Base-by-base conservation (phyloP, 106 monocot genomes). In the Allium cepa region DNA sequence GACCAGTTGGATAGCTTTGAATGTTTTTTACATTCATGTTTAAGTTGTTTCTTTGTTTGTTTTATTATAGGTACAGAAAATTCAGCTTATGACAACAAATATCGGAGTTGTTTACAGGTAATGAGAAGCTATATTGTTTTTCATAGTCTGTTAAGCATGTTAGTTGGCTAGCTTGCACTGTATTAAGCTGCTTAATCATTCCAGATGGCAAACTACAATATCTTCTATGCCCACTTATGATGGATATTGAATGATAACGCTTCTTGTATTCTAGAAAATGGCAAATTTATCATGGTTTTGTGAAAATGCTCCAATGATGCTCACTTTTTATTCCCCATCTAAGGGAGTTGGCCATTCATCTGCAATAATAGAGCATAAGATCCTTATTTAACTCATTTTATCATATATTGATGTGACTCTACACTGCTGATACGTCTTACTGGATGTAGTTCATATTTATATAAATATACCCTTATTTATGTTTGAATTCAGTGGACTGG, bases 51-150 rank as follows among this genome's bases (percentile, higher is more conserved):
- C 8, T 64, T 64, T 47, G 47, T 48, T 14, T 4, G 13, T 68
- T 26, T 56, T 55, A 66, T 63, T 80, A 57, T 73, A 97, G 97
- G 87, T 97, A 7, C 83, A 89, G 63, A 97, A 92, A 69, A 92
- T 97, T 79, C 97, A 92, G 62, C 81, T 87, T 17, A 70, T 97
- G 86, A 97, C 97, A 15, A 56, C 86, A 59, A 87, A 97, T 68
- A 97, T 97, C 67, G 92, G 92, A 73, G 96, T 97, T 80, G 92
- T 92, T 48, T 97, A 97, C 79, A 97, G 97, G 97, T 97, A 22
- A 36, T 36, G 36, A 3, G 36, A 36, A 36, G 36, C 36, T 36
- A 5, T 36, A 36, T 36, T 36, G 36, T 36, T 36, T 36, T 13
- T 48, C 9, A 27, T 15, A 2, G 55, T 45, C 9, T 14, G 71